Conservation (phyloP, 495 filamentous ascomycete genomes). For the Penicillium chermesinum region DNA sequence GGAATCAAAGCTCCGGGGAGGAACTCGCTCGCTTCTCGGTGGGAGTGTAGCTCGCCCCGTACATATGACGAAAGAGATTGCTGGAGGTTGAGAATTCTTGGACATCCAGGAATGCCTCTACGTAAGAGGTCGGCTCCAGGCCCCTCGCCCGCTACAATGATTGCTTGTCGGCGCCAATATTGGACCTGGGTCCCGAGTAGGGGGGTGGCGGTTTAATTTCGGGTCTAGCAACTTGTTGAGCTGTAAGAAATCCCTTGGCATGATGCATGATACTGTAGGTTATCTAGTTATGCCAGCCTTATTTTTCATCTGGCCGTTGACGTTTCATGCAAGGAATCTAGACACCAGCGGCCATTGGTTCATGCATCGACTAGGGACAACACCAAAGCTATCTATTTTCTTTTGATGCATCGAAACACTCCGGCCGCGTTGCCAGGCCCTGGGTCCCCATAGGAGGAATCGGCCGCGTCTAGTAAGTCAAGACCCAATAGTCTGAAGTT, state of each 20-base stretch:
- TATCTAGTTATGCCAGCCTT: background rate
- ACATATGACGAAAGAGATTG: no score
- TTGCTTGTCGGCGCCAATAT: background rate
- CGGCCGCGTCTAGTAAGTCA: no score
- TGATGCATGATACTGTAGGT: background rate
- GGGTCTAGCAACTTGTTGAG: background rate
- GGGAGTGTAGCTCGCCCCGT: no score
- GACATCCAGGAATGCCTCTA: no score
- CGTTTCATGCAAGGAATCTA: conserved; percentile 24
- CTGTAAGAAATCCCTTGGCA: background rate
- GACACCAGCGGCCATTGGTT: conserved; percentile 22
- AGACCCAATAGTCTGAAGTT: background rate
- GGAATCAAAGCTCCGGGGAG: no score
- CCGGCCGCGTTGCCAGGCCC: background rate
- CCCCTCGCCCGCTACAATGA: background rate
- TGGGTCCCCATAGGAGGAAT: no score
- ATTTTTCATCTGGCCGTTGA: background rate
- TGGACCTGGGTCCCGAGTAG: background rate
- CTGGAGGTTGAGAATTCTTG: no score
- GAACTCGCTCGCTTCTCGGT: no score
- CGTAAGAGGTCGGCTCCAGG: no score
- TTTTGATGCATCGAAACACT: background rate
- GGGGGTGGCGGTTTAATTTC: background rate
- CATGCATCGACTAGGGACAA: conserved; percentile 2
- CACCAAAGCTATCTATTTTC: background rate